Percentiles rank a stretch among this genome's conserved stretches.
Conservation (phyloP, 2,329 filamentous ascomycete genomes). For the Sclerotinia minor region DNA sequence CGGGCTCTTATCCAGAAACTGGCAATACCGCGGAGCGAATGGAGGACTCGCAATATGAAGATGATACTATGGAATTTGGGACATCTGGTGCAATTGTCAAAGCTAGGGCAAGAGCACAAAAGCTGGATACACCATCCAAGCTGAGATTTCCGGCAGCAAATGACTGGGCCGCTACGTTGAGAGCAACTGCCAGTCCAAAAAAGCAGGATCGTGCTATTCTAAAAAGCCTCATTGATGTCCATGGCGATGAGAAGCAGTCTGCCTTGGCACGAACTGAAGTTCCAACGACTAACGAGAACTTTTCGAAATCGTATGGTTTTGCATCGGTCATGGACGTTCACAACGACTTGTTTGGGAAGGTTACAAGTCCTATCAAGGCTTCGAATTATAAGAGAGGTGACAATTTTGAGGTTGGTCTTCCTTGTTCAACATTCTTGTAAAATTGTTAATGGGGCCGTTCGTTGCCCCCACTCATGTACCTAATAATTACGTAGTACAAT, state of each 20-base stretch:
- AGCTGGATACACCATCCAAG: slow-evolving; percentile 58
- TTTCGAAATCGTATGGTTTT: slow-evolving; percentile 61
- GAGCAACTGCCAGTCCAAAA: slow-evolving; percentile 88
- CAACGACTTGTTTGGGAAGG: slow-evolving; percentile 85
- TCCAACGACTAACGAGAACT: slow-evolving; percentile 40
- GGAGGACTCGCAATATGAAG: slow-evolving; percentile 52
- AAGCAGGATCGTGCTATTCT: slow-evolving; percentile 84
- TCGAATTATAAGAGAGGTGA: slow-evolving; percentile 58
- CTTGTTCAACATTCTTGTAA: slow-evolving; percentile 38
- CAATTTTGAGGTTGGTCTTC: slow-evolving; percentile 87
- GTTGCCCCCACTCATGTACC: slow-evolving; percentile 42
- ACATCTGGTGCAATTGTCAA: slow-evolving; percentile 61
- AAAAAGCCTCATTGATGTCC: slow-evolving; percentile 48
- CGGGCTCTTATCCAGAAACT: slow-evolving; percentile 73
- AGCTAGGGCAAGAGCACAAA: slow-evolving; percentile 63
- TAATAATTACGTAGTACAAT: slow-evolving; percentile 43
- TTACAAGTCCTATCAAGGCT: slow-evolving; percentile 58
- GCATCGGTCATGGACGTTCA: slow-evolving; percentile 91
- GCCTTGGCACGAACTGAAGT: slow-evolving; percentile 53
- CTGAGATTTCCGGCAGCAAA: slow-evolving; percentile 65
- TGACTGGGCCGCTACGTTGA: slow-evolving; percentile 91
- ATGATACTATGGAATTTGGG: slow-evolving; percentile 46
- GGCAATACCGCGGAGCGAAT: slow-evolving; percentile 75
- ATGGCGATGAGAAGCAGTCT: slow-evolving; percentile 45
- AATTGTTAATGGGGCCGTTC: slow-evolving; percentile 35